Conservation (phyloP, 495 filamentous ascomycete species). For the Hypoxylon fuscum region DNA sequence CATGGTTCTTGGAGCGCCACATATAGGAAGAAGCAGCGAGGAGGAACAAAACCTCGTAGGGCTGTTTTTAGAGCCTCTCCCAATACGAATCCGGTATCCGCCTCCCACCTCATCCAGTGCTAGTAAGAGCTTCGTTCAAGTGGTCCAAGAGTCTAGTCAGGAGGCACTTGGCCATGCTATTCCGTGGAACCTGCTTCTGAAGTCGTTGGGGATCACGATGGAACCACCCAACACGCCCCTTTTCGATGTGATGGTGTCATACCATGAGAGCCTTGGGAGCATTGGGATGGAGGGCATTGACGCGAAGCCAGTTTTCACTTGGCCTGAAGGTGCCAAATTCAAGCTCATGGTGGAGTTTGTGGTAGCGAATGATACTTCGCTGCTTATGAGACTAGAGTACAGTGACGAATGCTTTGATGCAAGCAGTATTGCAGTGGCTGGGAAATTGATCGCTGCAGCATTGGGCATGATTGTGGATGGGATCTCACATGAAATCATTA, state of each 20-base stretch:
- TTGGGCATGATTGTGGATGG: not conserved
- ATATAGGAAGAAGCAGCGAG: too few relatives aligned
- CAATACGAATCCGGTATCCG: too few relatives aligned
- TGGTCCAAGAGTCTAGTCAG: slow-evolving; percentile 1
- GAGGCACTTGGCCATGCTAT: not conserved
- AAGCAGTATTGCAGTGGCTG: not conserved
- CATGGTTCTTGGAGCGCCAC: too few relatives aligned
- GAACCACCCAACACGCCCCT: slow-evolving; percentile 38
- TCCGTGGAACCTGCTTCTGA: slow-evolving; percentile 25
- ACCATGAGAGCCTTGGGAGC: slow-evolving; percentile 27
- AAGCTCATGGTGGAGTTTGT: slow-evolving; percentile 40
- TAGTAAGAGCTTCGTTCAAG: not conserved
- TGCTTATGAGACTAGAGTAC: slow-evolving; percentile 14
- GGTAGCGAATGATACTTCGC: slow-evolving; percentile 2
- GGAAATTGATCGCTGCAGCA: not conserved
- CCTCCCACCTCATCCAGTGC: too few relatives aligned
- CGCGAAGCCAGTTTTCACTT: slow-evolving; percentile 14
- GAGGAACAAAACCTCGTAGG: too few relatives aligned
- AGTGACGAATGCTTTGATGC: slow-evolving; percentile 9
- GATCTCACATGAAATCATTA: too few relatives aligned
- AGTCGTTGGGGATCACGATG: slow-evolving; percentile 20
- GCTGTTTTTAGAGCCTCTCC: too few relatives aligned
- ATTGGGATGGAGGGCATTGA: slow-evolving; percentile 13
- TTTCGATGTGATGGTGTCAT: slow-evolving; percentile 45
- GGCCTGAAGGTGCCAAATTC: slow-evolving; percentile 40